These are phyloP conservation scores for Fusarium hostae DNA, from an alignment of 2,329 filamentous ascomycete genomes.

Conservation along the genomic window DNA sequence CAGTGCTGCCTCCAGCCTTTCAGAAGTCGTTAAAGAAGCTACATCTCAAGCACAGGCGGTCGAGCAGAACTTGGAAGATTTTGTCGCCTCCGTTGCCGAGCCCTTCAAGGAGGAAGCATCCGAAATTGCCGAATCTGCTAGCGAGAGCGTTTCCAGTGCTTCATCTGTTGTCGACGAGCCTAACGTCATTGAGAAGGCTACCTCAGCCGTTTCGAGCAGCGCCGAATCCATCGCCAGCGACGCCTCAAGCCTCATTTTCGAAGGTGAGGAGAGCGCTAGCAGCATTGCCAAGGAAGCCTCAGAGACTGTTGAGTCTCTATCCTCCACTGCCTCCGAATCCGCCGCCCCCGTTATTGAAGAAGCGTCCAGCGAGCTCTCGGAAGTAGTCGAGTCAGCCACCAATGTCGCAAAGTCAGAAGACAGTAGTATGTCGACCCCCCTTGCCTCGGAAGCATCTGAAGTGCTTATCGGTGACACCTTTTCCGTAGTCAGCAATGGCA, in stretches of 20 bases:
- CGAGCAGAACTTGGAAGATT: slow-evolving; percentile 37
- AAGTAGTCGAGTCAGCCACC: slow-evolving; percentile 35
- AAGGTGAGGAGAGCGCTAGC: slow-evolving; percentile 26
- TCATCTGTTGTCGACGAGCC: slow-evolving; percentile 20
- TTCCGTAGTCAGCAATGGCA: slow-evolving; percentile 42
- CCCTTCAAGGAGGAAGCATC: slow-evolving; percentile 16
- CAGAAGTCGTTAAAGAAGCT: slow-evolving; percentile 18
- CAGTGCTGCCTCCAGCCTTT: slow-evolving; percentile 22
- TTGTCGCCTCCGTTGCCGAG: slow-evolving; percentile 36
- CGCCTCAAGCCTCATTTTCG: slow-evolving; percentile 28
- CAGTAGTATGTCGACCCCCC: slow-evolving; percentile 34
- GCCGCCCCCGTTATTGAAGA: slow-evolving; percentile 32
- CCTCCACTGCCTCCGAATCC: slow-evolving; percentile 39
- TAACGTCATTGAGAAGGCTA: slow-evolving; percentile 30
- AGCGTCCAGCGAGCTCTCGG: slow-evolving; percentile 35
- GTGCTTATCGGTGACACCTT: slow-evolving; percentile 39
- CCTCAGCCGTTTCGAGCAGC: slow-evolving; percentile 19
- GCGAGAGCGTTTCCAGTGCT: slow-evolving; percentile 8
- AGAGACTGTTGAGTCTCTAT: slow-evolving; percentile 24
- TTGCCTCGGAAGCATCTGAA: slow-evolving; percentile 45
- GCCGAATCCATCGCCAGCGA: slow-evolving; percentile 21
- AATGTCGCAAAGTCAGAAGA: slow-evolving; percentile 32
- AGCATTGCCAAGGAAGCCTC: slow-evolving; percentile 31
- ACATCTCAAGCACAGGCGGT: slow-evolving; percentile 22
- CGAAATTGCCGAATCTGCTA: slow-evolving; percentile 9